These are phyloP conservation scores for Isatis tinctoria DNA, from an alignment of 345 rosid genomes.

Conservation along the genomic window DNA sequence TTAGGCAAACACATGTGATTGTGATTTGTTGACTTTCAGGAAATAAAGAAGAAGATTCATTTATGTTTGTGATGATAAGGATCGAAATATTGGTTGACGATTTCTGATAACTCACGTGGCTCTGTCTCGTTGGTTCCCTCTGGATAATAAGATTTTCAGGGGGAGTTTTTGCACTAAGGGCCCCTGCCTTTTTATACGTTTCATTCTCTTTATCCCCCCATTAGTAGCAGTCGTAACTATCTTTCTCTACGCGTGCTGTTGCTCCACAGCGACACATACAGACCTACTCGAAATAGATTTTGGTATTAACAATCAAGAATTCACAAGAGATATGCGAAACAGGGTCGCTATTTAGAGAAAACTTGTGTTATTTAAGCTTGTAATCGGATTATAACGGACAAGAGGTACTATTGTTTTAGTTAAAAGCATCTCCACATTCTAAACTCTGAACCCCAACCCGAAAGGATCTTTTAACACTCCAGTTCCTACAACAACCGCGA, in stretches of 20 bases:
- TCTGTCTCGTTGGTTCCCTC: conserved; percentile 20
- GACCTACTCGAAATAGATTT: neutral
- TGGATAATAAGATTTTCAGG: conserved; percentile 23
- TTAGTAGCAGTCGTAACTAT: no score
- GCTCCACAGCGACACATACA: neutral
- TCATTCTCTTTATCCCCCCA: no score
- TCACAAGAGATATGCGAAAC: neutral
- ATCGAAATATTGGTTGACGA: no score
- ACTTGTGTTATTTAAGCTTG: neutral
- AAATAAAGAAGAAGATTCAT: no score
- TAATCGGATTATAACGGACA: neutral
- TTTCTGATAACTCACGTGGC: neutral
- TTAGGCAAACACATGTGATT: neutral
- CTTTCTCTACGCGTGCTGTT: no score
- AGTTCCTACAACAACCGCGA: conserved; percentile 26
- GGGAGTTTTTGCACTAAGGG: neutral
- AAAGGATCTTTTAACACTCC: conserved; percentile 2
- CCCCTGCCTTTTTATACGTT: neutral
- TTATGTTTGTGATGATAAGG: no score
- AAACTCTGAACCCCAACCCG: conserved; percentile 9
- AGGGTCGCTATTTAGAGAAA: neutral
- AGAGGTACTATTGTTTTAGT: neutral
- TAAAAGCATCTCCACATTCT: conserved; percentile 6
- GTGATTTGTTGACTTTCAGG: no score
- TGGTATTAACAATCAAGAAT: neutral